A percentile compares a stretch with the other conserved stretches of the same genome.
These are phyloP conservation scores for Catunica adiposa DNA, from an alignment of 2,329 filamentous ascomycete species.

Conservation along the genomic window DNA sequence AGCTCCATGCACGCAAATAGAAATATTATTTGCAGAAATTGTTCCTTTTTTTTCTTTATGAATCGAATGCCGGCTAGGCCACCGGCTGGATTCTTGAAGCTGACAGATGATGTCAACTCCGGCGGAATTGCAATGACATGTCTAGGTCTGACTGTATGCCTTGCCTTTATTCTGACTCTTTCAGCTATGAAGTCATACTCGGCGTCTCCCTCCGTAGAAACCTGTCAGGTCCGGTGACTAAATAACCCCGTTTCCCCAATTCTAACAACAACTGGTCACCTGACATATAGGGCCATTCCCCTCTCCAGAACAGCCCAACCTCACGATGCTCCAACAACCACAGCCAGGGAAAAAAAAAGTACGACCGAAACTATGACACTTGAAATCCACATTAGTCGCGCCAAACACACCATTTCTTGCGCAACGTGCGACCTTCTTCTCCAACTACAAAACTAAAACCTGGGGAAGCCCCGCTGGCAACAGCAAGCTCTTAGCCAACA, in stretches of 20 bases:
- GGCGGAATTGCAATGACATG: no score
- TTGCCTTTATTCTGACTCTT: not conserved
- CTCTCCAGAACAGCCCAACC: no score
- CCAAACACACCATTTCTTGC: not conserved
- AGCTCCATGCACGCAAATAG: no score
- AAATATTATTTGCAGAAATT: not conserved
- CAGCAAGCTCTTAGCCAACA: constrained; percentile 9
- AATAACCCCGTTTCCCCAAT: not conserved
- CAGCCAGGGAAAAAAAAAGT: not conserved
- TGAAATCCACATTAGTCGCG: not conserved
- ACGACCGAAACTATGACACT: not conserved
- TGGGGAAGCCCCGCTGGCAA: constrained; percentile 6
- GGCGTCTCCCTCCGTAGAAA: not conserved
- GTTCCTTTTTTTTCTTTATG: no score
- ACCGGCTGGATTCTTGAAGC: not conserved
- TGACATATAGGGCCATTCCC: not conserved
- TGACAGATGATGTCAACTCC: no score
- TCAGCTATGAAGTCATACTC: not conserved
- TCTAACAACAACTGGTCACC: not conserved
- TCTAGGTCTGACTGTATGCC: not conserved
- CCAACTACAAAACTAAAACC: constrained; percentile 8
- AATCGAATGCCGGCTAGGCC: not conserved
- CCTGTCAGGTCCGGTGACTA: not conserved
- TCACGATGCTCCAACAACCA: not conserved
- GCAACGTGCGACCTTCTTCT: constrained; percentile 3